These are phyloP conservation scores for Daedalea quercina DNA, from an alignment of 768 basidiomycete genomes.

Conservation along the genomic window DNA sequence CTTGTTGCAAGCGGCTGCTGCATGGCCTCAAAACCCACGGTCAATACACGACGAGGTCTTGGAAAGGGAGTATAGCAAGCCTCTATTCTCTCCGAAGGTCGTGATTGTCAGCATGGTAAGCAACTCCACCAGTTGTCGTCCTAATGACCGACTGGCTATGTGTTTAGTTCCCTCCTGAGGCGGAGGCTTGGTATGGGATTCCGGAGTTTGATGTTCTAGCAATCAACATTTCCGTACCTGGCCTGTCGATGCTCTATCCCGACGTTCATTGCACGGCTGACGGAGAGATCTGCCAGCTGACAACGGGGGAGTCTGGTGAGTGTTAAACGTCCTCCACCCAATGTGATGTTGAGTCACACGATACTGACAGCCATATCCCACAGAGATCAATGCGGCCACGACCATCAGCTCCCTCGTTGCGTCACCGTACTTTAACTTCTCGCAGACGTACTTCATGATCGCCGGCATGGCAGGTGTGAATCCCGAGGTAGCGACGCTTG, in stretches of 20 bases:
- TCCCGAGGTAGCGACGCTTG: slow-evolving; percentile 31
- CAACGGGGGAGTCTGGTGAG: slow-evolving; percentile 24
- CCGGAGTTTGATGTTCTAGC: slow-evolving; percentile 25
- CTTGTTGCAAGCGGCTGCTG: background rate
- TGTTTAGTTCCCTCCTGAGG: slow-evolving; percentile 11
- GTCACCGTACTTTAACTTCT: slow-evolving; percentile 30
- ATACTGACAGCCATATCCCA: background rate
- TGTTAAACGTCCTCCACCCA: no score
- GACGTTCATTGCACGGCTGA: slow-evolving; percentile 28
- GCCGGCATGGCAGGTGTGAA: slow-evolving; percentile 35
- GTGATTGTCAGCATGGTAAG: slow-evolving; percentile 1
- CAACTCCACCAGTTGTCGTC: background rate
- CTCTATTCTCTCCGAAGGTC: background rate
- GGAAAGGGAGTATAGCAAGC: background rate
- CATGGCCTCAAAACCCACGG: background rate
- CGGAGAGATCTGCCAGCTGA: slow-evolving; percentile 30
- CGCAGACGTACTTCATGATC: slow-evolving; percentile 34
- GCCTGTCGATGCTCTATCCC: slow-evolving; percentile 32
- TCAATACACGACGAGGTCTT: background rate
- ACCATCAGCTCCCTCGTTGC: slow-evolving; percentile 26
- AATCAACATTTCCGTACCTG: slow-evolving; percentile 30
- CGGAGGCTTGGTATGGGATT: slow-evolving; percentile 15
- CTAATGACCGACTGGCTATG: background rate
- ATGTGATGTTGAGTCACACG: background rate
- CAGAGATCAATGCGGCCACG: slow-evolving; percentile 36